Percentiles rank a stretch among this genome's conserved stretches.
phyloP scores from a whole-genome alignment of 2,329 filamentous ascomycete species.

The Trichothecium sympodiale region DNA sequence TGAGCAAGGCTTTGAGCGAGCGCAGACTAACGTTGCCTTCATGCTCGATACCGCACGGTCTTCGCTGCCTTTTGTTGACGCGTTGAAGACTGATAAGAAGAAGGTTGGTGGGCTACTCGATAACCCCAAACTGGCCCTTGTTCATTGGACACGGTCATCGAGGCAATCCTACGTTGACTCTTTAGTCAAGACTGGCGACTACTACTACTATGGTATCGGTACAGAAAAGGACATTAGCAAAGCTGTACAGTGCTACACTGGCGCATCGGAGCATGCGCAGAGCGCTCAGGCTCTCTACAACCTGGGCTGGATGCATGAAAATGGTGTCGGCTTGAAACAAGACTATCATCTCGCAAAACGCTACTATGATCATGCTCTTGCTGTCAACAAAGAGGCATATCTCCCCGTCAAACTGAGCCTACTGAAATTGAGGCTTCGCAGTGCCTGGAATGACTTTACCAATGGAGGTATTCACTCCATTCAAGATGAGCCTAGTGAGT shows the following conservation, averaged over 20 bases:
- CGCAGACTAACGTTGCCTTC: slow-evolving; percentile 82
- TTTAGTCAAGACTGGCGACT: slow-evolving; percentile 96
- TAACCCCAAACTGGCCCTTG: slow-evolving; percentile 56
- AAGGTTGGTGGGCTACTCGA: slow-evolving; percentile 27
- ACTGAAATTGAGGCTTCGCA: slow-evolving; percentile 71
- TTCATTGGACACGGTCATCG: slow-evolving; percentile 92
- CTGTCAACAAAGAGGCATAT: slow-evolving; percentile 88
- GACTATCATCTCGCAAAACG: slow-evolving; percentile 96
- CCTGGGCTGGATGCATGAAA: slow-evolving; percentile 98
- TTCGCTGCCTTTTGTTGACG: slow-evolving; percentile 20
- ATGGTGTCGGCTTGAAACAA: slow-evolving; percentile 82
- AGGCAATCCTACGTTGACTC: slow-evolving; percentile 90
- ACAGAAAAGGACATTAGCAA: slow-evolving; percentile 64
- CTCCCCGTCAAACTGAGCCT: slow-evolving; percentile 83
- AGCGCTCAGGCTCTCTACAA: slow-evolving; percentile 96
- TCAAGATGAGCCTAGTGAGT: slow-evolving; percentile 72
- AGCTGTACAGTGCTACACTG: slow-evolving; percentile 84
- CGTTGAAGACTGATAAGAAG: slow-evolving; percentile 24
- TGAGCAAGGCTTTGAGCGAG: slow-evolving; percentile 83
- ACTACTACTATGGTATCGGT: slow-evolving; percentile 79
- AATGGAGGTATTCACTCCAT: slow-evolving; percentile 89
- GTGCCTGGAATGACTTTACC: slow-evolving; percentile 90
- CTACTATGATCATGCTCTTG: slow-evolving; percentile 86
- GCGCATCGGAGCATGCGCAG: slow-evolving; percentile 81
- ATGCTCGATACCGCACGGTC: slow-evolving; percentile 67